phyloP scores from a whole-genome alignment of 1,284 basidiomycete genomes.

The Austroboletus niveus region DNA sequence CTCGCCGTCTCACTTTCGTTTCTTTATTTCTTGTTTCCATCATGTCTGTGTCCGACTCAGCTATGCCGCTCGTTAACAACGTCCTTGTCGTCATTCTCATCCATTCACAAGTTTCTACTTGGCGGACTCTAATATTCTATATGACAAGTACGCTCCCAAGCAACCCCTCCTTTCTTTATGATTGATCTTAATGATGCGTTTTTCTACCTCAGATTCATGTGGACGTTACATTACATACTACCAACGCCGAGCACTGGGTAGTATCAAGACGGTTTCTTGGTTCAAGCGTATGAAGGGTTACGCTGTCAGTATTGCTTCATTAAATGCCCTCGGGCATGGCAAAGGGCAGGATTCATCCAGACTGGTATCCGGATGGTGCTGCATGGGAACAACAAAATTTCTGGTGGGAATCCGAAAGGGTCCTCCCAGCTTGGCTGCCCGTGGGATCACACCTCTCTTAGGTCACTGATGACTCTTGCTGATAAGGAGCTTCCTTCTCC shows the following conservation, averaged over 20 bases:
- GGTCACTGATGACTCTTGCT: no score
- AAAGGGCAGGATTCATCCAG: no score
- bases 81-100: background rate
- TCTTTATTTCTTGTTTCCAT: constrained; percentile 3
- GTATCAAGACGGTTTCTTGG: constrained; percentile 81
- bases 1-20: no score
- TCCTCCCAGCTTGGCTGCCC: no score
- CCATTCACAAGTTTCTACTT: constrained; percentile 87
- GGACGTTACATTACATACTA: constrained; percentile 82
- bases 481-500: no score
- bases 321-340: no score
- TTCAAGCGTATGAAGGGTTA: constrained; percentile 96
- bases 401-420: no score
- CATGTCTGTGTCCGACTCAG: constrained; percentile 22
- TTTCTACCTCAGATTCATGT: constrained; percentile 78
- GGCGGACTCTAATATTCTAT: constrained; percentile 93
- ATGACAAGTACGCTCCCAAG: constrained; percentile 68
- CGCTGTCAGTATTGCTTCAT: constrained; percentile 25
- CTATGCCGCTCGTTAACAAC: constrained; percentile 26
- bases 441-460: no score
- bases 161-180: background rate
- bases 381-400: no score
- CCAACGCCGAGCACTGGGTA: constrained; percentile 83
- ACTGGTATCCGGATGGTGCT: no score
- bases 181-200: background rate